Base-by-base conservation (phyloP, 1,139 yeast genomes). In the Hyphopichia pseudoburtonii region DNA sequence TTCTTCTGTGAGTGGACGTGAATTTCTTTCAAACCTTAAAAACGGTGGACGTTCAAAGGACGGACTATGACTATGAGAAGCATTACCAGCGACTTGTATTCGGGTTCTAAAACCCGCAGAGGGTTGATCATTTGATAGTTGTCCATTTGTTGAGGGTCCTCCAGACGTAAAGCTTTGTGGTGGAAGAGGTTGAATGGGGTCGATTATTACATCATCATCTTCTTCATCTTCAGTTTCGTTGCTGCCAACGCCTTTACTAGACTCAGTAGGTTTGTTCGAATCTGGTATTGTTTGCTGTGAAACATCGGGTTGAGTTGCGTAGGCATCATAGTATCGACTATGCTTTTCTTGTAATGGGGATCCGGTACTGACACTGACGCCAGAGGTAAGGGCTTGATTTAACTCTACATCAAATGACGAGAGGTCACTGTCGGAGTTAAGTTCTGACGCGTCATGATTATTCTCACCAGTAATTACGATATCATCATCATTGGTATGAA, bases 361-460 rank as follows among this genome's bases (percentile, higher is more conserved):
- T 3, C 28, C 23, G 17, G 7, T 21, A 7, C 7, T 21, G 10
- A 17, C 33, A 32, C 30, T 30, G 23, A 32, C 39, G 35, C 28
- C 35, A 12, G 43, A 34, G 5, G 35, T 11, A 5, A 47, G 37
- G 2, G 45, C 52, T 32, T 48, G 35, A 19, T 48, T 48, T 12
- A 54, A 30, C 30, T 54, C 57, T 21, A 43, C 33, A 28, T 52
- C 56, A 9, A 54, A 40, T n/a, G 49, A 44, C 9, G 50, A 37
- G 6, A 41, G 27, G 10, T 39, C 42, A 15, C 36, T 31, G 4
- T 27, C 29, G 23, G 7, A 7, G 10, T 21, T 21, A 21, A 7
- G 7, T 15, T 22, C 27, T 23, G 32, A 34, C 10, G 27, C n/a
- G n/a, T n/a, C n/a, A 16, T 16, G 23, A 28, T 18, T 8, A 8